Evolutionary conservation across 2,329 filamentous ascomycete species (phyloP), one percentile per base, ranked within the genome.

Genomic region (Corynespora cassiicola): DNA sequence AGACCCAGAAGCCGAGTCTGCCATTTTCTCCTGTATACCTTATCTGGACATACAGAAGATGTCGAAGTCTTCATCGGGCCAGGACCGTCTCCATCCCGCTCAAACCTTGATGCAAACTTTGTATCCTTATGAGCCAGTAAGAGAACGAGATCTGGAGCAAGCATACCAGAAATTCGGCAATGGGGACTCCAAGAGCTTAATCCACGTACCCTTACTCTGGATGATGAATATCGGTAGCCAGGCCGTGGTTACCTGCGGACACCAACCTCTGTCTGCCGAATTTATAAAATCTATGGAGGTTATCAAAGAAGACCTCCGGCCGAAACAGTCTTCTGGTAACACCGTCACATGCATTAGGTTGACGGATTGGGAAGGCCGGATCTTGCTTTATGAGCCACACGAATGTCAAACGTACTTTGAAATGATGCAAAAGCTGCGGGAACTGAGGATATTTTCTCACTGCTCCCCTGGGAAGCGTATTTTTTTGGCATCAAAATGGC

Each of bases 161-260:
- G 61, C 58, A 0, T 63, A 54, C 33, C 50, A 40, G 8, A 54
- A 50, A 6, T 61, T 58, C 26, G 47, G 50, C 7, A 49, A 56
- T 27, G 39, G 45, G 17, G 31, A 34, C 15, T 31, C 41, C 3
- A 39, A 45, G 4, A 41, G 32, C 14, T 42, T 66, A 4, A 45
- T 66, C 3, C 52, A 64, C 32, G 60, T 65, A 2, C 61, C 61
- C 2, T 54, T 46, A 15, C 7, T 65, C 5, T 66, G 63, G 63
- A 52, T 63, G 23, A 36, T 66, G 21, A 65, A 61, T 27, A 56
- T 66, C 31, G 53, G 50, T 2, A 33, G 43, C 4, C 22, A 47
- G 11, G 31, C 50, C 11, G 54, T 66, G 3, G 53, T 62, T n/a
- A 64, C 61, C 6, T 60, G 49, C 39, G 55, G 61, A 21, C 49